These are phyloP conservation scores for Globisporangium echinulatum DNA, from an alignment of 352 stramenopile species.

Conservation along the genomic window DNA sequence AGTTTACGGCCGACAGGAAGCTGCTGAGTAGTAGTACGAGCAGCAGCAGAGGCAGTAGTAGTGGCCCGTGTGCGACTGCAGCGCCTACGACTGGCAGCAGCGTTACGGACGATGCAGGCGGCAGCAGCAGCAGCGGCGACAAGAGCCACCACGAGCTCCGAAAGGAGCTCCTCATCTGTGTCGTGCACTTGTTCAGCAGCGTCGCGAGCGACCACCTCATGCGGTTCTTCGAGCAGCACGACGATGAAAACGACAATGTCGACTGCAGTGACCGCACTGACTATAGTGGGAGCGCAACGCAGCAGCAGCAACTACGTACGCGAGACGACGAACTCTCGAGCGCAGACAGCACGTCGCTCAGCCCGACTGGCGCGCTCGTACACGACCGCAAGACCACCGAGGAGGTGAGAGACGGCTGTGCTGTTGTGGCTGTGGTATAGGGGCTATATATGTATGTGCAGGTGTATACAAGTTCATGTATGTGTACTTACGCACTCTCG, in stretches of 20 bases:
- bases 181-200: constrained; percentile 52
- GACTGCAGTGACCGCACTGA: neutral
- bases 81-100: neutral
- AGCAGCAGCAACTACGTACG: too few species aligned
- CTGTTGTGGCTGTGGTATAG: neutral
- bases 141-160: constrained; percentile 26
- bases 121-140: neutral
- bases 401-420: constrained; percentile 18
- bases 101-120: neutral
- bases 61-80: neutral
- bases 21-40: constrained; percentile 19
- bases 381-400: constrained; percentile 41
- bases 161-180: constrained; percentile 60
- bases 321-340: too few species aligned
- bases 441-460: too few species aligned
- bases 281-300: neutral
- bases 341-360: constrained; percentile 14
- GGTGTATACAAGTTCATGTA: too few species aligned
- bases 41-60: neutral
- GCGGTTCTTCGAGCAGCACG: constrained; percentile 34
- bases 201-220: constrained; percentile 37
- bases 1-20: constrained; percentile 45
- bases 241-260: neutral
- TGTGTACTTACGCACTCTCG: too few species aligned
- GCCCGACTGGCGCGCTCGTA: constrained; percentile 33